Percentiles rank a stretch among this genome's conserved stretches.
phyloP scores from a whole-genome alignment of 345 rosid genomes.

The Nasturtium officinale region DNA sequence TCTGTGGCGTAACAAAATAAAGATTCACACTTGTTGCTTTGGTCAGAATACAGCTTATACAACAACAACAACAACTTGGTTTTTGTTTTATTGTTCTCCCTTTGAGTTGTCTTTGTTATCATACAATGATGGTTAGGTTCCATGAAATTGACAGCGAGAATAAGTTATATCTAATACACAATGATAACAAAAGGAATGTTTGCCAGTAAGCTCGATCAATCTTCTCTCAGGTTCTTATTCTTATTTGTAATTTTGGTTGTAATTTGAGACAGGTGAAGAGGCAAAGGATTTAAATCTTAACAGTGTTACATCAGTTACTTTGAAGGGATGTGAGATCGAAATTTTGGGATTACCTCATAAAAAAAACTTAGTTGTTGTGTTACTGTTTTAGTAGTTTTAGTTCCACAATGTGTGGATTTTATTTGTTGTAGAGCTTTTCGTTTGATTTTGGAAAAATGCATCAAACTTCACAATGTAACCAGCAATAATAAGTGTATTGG shows the following conservation, averaged over 20 bases:
- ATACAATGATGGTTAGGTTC: not conserved
- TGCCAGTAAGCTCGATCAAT: too few species aligned
- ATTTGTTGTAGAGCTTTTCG: too few species aligned
- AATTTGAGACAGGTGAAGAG: too few species aligned
- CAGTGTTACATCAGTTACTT: too few species aligned
- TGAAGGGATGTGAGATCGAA: not conserved
- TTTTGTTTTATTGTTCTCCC: not conserved
- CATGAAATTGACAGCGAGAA: not conserved
- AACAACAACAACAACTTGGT: not conserved
- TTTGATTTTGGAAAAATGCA: constrained; percentile 4
- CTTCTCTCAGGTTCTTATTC: too few species aligned
- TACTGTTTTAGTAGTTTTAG: too few species aligned
- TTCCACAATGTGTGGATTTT: too few species aligned
- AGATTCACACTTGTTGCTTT: not conserved
- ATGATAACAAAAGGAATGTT: too few species aligned
- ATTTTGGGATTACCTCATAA: not conserved
- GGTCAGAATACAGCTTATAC: not conserved
- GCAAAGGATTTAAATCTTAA: too few species aligned
- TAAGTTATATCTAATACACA: not conserved
- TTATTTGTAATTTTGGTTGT: too few species aligned
- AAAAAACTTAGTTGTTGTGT: constrained; percentile 4
- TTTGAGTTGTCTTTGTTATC: not conserved
- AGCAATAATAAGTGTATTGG: constrained; percentile 14
- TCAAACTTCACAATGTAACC: not conserved
- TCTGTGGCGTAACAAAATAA: not conserved